Percentiles rank a stretch among this genome's conserved stretches.
Conservation (phyloP, 2,329 filamentous ascomycete genomes). For the Claviceps cyperi region DNA sequence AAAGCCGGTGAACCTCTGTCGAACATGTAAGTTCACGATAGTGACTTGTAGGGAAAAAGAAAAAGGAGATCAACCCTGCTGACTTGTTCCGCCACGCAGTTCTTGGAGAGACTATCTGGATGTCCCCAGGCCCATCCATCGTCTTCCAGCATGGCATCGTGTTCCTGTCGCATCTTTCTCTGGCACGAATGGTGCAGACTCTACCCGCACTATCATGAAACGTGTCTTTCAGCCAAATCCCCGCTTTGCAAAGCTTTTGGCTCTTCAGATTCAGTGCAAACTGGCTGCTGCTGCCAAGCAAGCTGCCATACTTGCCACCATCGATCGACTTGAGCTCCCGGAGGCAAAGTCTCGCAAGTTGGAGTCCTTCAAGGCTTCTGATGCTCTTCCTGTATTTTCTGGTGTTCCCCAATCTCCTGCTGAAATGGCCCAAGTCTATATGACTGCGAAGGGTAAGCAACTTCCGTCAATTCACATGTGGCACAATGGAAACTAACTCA, state of each 20-base stretch:
- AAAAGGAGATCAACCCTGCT: not conserved
- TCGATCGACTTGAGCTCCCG: constrained; percentile 2
- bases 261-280: not conserved
- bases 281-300: not conserved
- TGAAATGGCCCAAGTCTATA: constrained; percentile 4
- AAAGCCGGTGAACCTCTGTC: not conserved
- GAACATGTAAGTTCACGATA: not conserved
- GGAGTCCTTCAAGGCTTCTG: not conserved
- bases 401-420: constrained; percentile 4
- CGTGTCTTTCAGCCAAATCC: constrained; percentile 12
- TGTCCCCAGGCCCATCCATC: constrained; percentile 9
- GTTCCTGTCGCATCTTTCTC: constrained; percentile 13
- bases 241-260: not conserved
- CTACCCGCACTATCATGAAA: constrained; percentile 18
- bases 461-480: not conserved
- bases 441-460: constrained; percentile 18
- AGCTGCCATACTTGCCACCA: not conserved
- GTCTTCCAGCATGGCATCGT: constrained; percentile 18
- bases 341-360: constrained; percentile 4
- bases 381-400: not conserved
- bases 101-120: constrained; percentile 11
- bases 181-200: constrained; percentile 6
- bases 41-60: not conserved
- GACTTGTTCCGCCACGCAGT: constrained; percentile 7
- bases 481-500: not conserved